Percentiles rank a stretch among this genome's conserved stretches.
Conservation (phyloP, 164 flowering plant genomes). For the Chimonanthus praecox region DNA sequence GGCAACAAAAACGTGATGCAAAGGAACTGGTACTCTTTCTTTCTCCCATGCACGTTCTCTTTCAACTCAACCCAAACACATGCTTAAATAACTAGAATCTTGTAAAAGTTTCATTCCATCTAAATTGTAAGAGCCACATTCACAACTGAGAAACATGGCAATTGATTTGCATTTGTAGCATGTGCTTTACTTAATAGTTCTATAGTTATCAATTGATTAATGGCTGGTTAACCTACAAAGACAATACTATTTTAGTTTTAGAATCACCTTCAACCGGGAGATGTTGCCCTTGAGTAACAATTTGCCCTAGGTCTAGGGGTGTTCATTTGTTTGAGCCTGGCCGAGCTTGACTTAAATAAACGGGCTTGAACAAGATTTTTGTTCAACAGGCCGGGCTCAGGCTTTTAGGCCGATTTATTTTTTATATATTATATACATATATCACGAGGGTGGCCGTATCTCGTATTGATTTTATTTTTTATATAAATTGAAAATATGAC, state of each 20-base stretch:
- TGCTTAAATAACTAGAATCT: not conserved
- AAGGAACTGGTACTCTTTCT: constrained; percentile 64
- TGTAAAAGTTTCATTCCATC: not conserved
- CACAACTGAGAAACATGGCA: not conserved
- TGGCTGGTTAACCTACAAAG: not conserved
- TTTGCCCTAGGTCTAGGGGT: too few species aligned
- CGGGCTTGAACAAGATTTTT: too few species aligned
- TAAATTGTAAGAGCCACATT: not conserved
- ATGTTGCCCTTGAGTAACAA: too few species aligned
- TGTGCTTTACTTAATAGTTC: not conserved
- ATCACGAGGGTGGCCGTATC: too few species aligned
- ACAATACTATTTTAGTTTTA: not conserved
- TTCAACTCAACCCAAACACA: not conserved
- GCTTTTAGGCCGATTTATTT: too few species aligned
- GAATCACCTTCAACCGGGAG: too few species aligned
- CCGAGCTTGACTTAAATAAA: too few species aligned
- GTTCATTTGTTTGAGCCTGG: too few species aligned
- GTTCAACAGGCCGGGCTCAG: too few species aligned
- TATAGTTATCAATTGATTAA: not conserved
- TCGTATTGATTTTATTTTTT: too few species aligned
- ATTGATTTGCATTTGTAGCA: not conserved
- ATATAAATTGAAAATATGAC: too few species aligned
- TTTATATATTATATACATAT: too few species aligned
- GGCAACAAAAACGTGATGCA: constrained; percentile 89
- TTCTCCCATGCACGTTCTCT: constrained; percentile 2